phyloP scores from a whole-genome alignment of 2,329 filamentous ascomycete genomes.

The Botrytis byssoidea region DNA sequence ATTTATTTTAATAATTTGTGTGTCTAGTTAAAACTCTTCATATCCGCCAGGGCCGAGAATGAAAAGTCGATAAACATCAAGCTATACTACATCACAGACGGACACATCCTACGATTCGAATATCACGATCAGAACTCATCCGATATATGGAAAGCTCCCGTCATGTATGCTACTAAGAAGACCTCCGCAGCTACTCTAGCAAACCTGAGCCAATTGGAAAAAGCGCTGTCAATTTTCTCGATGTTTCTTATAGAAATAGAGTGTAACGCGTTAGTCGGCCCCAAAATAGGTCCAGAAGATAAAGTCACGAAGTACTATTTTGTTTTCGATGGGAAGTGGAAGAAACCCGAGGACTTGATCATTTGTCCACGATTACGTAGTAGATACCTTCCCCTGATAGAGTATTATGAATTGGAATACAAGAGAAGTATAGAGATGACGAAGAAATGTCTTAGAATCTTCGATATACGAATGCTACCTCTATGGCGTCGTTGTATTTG shows the following conservation, averaged over 20 bases:
- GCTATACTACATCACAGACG: conserved; percentile 9
- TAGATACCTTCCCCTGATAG: neutral
- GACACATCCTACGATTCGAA: conserved; percentile 9
- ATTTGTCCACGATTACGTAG: neutral
- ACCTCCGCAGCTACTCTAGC: neutral
- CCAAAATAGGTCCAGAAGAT: neutral
- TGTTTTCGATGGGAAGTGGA: conserved; percentile 5
- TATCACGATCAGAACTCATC: neutral
- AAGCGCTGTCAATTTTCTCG: neutral
- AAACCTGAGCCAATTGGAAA: neutral
- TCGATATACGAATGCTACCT: neutral
- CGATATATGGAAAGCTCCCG: too few relatives aligned
- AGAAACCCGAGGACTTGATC: neutral
- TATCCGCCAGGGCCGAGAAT: neutral
- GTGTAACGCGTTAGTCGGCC: neutral
- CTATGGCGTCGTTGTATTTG: conserved; percentile 7
- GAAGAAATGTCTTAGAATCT: neutral
- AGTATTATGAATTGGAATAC: neutral
- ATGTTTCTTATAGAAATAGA: neutral
- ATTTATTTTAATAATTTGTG: neutral
- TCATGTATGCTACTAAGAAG: neutral
- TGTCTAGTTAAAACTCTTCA: neutral
- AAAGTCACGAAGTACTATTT: neutral
- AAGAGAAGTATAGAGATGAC: neutral
- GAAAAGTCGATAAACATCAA: neutral